Percentiles rank a stretch among this genome's conserved stretches.
Evolutionary conservation across 371 early-diverging fungal genomes (phyloP).

Genomic region (Mortierella sp.): DNA sequence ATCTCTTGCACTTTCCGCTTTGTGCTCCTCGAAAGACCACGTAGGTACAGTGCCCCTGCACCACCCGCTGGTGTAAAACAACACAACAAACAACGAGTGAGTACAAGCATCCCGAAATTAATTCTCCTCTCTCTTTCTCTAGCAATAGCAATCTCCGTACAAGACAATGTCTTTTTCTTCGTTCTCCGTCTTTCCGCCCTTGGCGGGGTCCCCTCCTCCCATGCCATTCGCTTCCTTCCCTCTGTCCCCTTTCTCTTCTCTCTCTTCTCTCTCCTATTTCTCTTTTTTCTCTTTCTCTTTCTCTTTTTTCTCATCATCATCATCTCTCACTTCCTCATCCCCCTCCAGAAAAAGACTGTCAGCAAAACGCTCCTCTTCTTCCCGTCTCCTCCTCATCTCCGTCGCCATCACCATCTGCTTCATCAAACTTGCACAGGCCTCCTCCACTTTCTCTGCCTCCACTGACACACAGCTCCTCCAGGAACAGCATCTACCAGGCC

Average conservation of each 20-base stretch:
- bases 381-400: slow-evolving; percentile 15
- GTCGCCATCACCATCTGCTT: slow-evolving; percentile 13
- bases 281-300: not conserved
- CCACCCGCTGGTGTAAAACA: no score
- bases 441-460: not conserved
- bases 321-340: slow-evolving; percentile 10
- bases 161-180: slow-evolving; percentile 14
- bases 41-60: no score
- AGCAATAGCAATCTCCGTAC: no score
- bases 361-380: not conserved
- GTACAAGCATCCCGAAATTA: no score
- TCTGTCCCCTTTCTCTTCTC: not conserved
- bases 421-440: slow-evolving; percentile 21
- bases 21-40: not conserved
- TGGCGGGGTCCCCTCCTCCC: not conserved
- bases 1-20: not conserved
- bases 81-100: no score
- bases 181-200: slow-evolving; percentile 22
- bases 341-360: not conserved
- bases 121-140: no score
- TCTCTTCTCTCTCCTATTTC: not conserved
- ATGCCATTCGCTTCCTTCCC: not conserved
- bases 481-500: not conserved
- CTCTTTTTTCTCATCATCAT: not conserved
- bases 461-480: not conserved